phyloP scores from a whole-genome alignment of 2,329 filamentous ascomycete genomes.

The Alternaria tenuissima region DNA sequence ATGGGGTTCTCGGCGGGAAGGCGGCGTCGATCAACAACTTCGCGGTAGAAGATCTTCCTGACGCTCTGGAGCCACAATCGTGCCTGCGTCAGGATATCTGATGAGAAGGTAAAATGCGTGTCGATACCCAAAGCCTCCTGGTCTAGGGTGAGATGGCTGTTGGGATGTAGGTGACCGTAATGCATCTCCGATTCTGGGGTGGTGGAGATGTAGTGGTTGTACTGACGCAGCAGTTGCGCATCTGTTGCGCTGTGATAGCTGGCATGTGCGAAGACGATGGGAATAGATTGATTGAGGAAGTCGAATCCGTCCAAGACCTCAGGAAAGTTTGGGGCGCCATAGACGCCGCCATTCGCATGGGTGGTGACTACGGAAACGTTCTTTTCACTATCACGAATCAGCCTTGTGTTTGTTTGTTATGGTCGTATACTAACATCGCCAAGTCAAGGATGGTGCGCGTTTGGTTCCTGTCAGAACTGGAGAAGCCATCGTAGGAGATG shows the following conservation, averaged over 20 bases:
- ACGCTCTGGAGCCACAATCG: slow-evolving; percentile 63
- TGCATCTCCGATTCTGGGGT: slow-evolving; percentile 68
- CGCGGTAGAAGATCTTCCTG: slow-evolving; percentile 52
- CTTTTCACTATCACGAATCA: slow-evolving; percentile 11
- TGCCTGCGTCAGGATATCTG: slow-evolving; percentile 58
- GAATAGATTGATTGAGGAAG: slow-evolving; percentile 55
- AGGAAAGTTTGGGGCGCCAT: slow-evolving; percentile 26
- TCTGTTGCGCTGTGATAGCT: slow-evolving; percentile 55
- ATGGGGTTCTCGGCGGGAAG: slow-evolving; percentile 61
- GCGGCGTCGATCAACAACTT: slow-evolving; percentile 53
- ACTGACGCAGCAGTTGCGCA: slow-evolving; percentile 55
- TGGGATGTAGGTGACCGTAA: slow-evolving; percentile 63
- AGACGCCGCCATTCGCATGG: slow-evolving; percentile 31
- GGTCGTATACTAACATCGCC: slow-evolving; percentile 4
- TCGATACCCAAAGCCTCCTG: slow-evolving; percentile 64
- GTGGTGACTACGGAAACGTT: slow-evolving; percentile 53
- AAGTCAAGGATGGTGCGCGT: slow-evolving; percentile 10
- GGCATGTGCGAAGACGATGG: slow-evolving; percentile 63
- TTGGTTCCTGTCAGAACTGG: slow-evolving; percentile 7
- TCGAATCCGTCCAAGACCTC: slow-evolving; percentile 34
- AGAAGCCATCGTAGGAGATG: slow-evolving; percentile 16
- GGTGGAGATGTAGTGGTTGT: slow-evolving; percentile 64
- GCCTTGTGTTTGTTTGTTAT: not conserved
- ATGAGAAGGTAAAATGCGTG: slow-evolving; percentile 62
- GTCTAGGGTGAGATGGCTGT: slow-evolving; percentile 57